These are phyloP conservation scores for Psilocybe sp. DNA, from an alignment of 768 basidiomycete genomes.

Conservation along the genomic window DNA sequence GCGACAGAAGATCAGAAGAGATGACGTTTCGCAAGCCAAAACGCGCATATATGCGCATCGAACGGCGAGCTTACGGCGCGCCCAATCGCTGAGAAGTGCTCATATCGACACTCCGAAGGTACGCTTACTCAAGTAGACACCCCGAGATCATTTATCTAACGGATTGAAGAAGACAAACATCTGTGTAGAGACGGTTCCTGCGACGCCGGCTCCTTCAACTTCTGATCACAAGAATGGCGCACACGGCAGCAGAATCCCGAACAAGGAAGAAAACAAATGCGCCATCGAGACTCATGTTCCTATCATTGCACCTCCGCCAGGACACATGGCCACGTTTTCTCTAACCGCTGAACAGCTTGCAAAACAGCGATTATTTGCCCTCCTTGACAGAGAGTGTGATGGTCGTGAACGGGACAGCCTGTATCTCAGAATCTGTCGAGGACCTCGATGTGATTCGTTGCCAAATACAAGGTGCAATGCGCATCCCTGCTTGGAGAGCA, in stretches of 20 bases:
- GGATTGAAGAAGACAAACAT: neutral
- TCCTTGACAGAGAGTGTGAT: constrained; percentile 39
- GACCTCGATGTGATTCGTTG: neutral
- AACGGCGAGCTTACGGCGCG: constrained; percentile 16
- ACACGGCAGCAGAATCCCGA: neutral
- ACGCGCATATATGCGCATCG: constrained; percentile 16
- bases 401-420: constrained; percentile 36
- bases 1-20: constrained; percentile 7
- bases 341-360: constrained; percentile 39
- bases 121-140: neutral
- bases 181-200: constrained; percentile 12
- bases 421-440: constrained; percentile 1
- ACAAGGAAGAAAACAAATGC: neutral
- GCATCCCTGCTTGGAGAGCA: too few relatives aligned
- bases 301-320: constrained; percentile 51
- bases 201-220: constrained; percentile 4
- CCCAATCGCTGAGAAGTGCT: constrained; percentile 12
- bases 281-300: constrained; percentile 31
- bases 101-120: neutral
- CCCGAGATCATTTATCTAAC: neutral
- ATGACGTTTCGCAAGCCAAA: neutral
- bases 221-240: neutral
- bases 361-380: constrained; percentile 36
- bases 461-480: too few relatives aligned
- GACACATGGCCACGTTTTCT: constrained; percentile 28